Conservation (phyloP, 805 yeast genomes). For the Pichia phayaonensis region DNA sequence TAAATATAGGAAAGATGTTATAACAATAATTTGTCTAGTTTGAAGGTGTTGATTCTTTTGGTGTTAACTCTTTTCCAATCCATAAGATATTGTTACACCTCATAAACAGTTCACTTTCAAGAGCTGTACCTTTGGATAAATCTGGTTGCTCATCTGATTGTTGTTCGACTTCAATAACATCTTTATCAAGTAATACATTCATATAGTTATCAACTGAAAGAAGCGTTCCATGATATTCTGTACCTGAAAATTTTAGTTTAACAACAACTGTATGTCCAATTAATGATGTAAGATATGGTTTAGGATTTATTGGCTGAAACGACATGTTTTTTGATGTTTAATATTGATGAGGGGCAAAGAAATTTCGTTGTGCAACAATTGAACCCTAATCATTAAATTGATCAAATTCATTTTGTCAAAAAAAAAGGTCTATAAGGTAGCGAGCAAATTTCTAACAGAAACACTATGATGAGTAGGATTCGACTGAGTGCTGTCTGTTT, state of each 20-base stretch:
- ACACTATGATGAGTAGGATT: too few species aligned
- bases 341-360: too few species aligned
- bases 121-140: slow-evolving; percentile 30
- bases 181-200: slow-evolving; percentile 70
- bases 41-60: not conserved
- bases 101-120: slow-evolving; percentile 59
- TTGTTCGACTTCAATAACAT: slow-evolving; percentile 38
- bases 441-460: not conserved
- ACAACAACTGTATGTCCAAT: slow-evolving; percentile 66
- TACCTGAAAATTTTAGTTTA: slow-evolving; percentile 81
- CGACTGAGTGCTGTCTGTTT: too few species aligned
- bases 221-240: slow-evolving; percentile 77
- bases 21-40: slow-evolving; percentile 2
- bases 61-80: slow-evolving; percentile 38
- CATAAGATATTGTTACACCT: slow-evolving; percentile 88
- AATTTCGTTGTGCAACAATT: too few species aligned
- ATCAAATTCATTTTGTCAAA: too few species aligned
- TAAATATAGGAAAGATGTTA: not conserved
- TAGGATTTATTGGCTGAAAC: slow-evolving; percentile 73
- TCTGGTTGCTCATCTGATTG: slow-evolving; percentile 36
- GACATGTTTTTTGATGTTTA: slow-evolving; percentile 25
- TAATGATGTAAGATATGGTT: slow-evolving; percentile 77
- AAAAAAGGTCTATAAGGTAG: not conserved
- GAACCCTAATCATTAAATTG: too few species aligned
- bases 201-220: slow-evolving; percentile 84